Conservation (phyloP, 2,329 filamentous ascomycete species). For the Emmonsiellopsis sp. region DNA sequence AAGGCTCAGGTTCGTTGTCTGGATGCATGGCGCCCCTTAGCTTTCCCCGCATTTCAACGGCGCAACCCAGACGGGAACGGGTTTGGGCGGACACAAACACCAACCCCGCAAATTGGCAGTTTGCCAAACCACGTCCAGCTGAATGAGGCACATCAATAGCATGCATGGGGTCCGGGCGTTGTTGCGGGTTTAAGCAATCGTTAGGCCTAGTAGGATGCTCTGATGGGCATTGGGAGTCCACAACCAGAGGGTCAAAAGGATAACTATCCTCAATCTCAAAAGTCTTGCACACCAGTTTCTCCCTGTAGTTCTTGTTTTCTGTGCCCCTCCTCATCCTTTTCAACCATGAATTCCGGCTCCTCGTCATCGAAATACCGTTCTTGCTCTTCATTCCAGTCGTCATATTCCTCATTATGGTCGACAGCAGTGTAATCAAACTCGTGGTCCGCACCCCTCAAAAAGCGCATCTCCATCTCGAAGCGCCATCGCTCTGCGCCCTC, state of each 20-base stretch:
- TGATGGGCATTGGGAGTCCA: neutral
- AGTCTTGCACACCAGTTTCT: slow-evolving; percentile 66
- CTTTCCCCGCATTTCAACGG: neutral
- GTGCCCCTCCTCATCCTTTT: slow-evolving; percentile 30
- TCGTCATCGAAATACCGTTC: slow-evolving; percentile 76
- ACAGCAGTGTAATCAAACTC: slow-evolving; percentile 70
- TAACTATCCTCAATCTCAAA: slow-evolving; percentile 34
- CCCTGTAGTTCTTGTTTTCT: slow-evolving; percentile 32
- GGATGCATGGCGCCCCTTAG: neutral
- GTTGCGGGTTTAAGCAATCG: no score
- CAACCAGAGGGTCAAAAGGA: neutral
- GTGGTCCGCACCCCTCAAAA: slow-evolving; percentile 62
- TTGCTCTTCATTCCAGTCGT: slow-evolving; percentile 56
- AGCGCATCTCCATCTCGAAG: slow-evolving; percentile 63
- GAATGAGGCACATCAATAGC: neutral
- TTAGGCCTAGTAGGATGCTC: neutral
- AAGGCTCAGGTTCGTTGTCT: neutral
- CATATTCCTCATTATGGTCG: slow-evolving; percentile 63
- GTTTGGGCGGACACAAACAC: neutral
- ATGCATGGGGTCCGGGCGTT: no score
- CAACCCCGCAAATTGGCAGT: neutral
- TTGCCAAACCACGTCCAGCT: neutral
- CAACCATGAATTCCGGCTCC: slow-evolving; percentile 57
- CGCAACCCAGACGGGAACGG: neutral
- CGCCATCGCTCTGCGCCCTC: slow-evolving; percentile 63